These are phyloP conservation scores for Erysimum cheiranthoides DNA, from an alignment of 345 rosid genomes.

Conservation along the genomic window DNA sequence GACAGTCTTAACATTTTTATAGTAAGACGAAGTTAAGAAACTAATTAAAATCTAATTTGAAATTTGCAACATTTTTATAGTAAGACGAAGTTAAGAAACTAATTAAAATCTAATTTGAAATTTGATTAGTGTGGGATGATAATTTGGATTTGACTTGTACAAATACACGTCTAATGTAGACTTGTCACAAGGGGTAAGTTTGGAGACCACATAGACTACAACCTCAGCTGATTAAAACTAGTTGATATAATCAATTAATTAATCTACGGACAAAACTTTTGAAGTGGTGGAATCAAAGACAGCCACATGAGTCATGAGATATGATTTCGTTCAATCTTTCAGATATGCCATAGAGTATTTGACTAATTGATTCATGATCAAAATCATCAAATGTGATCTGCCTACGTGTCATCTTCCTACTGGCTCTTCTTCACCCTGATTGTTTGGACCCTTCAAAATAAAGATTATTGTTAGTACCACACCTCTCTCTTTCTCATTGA, in stretches of 20 bases:
- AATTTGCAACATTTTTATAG: neutral
- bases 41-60: neutral
- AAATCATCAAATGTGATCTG: slow-evolving; percentile 21
- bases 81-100: neutral
- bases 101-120: neutral
- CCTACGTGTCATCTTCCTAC: slow-evolving; percentile 12
- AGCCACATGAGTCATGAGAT: slow-evolving; percentile 30
- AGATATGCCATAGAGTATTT: neutral
- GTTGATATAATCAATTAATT: slow-evolving; percentile 2
- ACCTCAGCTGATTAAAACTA: slow-evolving; percentile 29
- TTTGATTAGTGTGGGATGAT: slow-evolving; percentile 7
- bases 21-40: neutral
- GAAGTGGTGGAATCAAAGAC: slow-evolving; percentile 34
- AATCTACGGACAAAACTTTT: neutral
- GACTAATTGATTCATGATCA: neutral
- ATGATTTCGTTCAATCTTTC: slow-evolving; percentile 15
- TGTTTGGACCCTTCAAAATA: slow-evolving; percentile 31
- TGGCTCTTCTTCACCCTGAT: slow-evolving; percentile 28
- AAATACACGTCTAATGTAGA: neutral
- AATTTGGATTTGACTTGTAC: slow-evolving; percentile 16
- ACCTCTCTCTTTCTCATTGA: slow-evolving; percentile 26
- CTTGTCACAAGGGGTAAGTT: slow-evolving; percentile 3
- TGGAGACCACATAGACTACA: neutral
- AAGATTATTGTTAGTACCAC: slow-evolving; percentile 20
- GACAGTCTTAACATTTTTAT: neutral